These are phyloP conservation scores for Pelargonium citronellum DNA, from an alignment of 441 rosid species.

Conservation along the genomic window DNA sequence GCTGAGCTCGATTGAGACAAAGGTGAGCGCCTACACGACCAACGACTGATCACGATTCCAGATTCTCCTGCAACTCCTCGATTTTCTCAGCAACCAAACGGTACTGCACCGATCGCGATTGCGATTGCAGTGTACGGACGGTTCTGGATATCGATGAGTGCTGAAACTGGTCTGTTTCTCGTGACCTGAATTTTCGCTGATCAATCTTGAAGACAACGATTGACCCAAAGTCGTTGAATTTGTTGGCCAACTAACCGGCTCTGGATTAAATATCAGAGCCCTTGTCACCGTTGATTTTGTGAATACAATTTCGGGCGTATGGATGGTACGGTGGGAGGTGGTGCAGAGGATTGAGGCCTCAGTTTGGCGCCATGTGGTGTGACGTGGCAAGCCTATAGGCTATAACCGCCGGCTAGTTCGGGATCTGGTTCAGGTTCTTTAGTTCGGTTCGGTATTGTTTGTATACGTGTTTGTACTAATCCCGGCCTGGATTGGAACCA, in stretches of 20 bases:
- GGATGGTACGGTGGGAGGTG: background rate
- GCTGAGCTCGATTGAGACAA: background rate
- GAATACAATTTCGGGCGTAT: background rate
- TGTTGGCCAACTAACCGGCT: background rate
- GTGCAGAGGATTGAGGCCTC: background rate
- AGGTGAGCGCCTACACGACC: background rate
- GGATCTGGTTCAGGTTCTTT: too few relatives aligned
- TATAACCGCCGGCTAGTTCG: too few relatives aligned
- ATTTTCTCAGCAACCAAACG: slow-evolving; percentile 6
- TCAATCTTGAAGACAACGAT: background rate
- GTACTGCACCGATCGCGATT: background rate
- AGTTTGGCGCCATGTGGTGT: too few relatives aligned
- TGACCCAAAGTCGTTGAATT: background rate
- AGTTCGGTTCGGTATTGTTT: too few relatives aligned
- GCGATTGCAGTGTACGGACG: too few relatives aligned
- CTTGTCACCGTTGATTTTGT: background rate
- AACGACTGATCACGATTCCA: background rate
- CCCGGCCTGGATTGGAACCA: too few relatives aligned
- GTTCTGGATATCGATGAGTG: background rate
- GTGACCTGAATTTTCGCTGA: background rate
- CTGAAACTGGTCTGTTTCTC: background rate
- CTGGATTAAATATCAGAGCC: background rate
- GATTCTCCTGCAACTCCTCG: background rate
- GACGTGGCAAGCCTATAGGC: too few relatives aligned
- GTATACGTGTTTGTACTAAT: too few relatives aligned